Base-by-base conservation (phyloP, 1,284 basidiomycete genomes). In the Schizophyllum amplum region DNA sequence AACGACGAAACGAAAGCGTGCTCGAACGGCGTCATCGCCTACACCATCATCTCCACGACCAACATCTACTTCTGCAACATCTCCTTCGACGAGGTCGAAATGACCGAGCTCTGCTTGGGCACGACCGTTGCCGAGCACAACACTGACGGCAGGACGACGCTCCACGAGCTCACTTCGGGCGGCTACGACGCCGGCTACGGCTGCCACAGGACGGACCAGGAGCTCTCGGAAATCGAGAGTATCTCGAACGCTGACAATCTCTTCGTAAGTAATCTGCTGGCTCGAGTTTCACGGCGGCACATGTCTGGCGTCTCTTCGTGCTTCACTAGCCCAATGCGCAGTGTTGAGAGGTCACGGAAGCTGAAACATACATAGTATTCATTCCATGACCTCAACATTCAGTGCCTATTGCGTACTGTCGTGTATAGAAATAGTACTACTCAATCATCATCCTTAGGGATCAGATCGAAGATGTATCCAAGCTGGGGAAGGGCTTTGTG, bases 41-140 rank as follows among this genome's bases (percentile, higher is more conserved):
- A n/a, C n/a, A 73, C n/a, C n/a, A n/a, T n/a, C n/a, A n/a, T n/a
- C n/a, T n/a, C n/a, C n/a, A n/a, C n/a, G n/a, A n/a, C n/a, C n/a
- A n/a, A n/a, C 46, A 71, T 74, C 56, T 71, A 72, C 5, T 74
- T 74, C 65, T 74, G 72, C 23, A 63, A 69, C 56, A n/a, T n/a
- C 58, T 75, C 75, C 71, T 75, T 72, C 68, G 68, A 69, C 54
- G 67, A 75, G 59, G 70, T 73, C 20, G 22, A 72, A 4, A 65
- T 63, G 50, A 54, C 61, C 46, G 62, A 56, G 52, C 68, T 75
- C 17, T 75, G 74, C 68, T 62, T 61, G 52, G 70, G 69, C 17
- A 73, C 71, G 20, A 65, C 68, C 23, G 73, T 75, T 24, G 66
- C 68, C 24, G 67, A 70, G 23, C 71, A 71, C 53, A 72, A 71